Percentiles rank a stretch among this genome's conserved stretches.
Conservation (phyloP, 257 asterid species). For the Handroanthus guayacan region DNA sequence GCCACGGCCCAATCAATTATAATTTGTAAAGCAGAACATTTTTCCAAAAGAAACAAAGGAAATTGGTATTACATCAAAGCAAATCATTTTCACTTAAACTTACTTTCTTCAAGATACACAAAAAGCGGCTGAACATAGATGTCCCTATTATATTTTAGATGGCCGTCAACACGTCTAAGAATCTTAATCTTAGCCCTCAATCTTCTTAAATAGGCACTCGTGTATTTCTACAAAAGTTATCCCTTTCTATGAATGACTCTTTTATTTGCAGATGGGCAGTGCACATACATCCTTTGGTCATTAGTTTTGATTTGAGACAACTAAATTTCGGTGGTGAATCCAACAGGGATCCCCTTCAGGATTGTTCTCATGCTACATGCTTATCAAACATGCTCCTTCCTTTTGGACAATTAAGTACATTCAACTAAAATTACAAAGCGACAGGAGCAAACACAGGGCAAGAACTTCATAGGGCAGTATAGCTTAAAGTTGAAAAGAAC, state of each 20-base stretch:
- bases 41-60: background rate
- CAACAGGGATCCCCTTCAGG: background rate
- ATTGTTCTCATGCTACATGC: background rate
- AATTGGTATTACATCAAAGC: slow-evolving; percentile 4
- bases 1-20: slow-evolving; percentile 11
- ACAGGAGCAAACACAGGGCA: background rate
- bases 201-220: background rate
- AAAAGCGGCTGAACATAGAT: slow-evolving; percentile 1
- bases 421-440: background rate
- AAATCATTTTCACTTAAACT: background rate
- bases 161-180: slow-evolving; percentile 24
- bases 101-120: slow-evolving; percentile 1
- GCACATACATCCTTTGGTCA: slow-evolving; percentile 9
- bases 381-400: background rate
- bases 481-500: no score
- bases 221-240: background rate
- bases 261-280: slow-evolving; percentile 16
- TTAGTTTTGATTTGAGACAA: background rate
- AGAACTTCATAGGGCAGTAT: background rate
- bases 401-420: background rate
- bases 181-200: slow-evolving; percentile 1
- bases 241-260: background rate
- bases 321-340: background rate
- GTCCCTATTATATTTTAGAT: slow-evolving; percentile 24
- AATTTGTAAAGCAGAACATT: background rate